Conservation (phyloP, 345 rosid species). For the Reutealis trisperma region DNA sequence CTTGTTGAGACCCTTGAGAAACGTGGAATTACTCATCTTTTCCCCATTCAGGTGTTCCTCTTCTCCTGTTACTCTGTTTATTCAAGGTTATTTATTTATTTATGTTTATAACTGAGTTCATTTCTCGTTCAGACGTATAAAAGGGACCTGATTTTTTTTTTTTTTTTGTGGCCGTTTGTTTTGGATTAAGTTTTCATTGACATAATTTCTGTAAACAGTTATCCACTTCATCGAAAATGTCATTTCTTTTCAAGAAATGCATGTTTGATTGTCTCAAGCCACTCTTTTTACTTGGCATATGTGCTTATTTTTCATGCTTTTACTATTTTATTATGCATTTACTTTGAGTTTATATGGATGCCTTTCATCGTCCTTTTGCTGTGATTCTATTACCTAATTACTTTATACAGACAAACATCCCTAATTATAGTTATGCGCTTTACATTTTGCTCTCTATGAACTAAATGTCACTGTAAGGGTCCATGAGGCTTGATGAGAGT, state of each 20-base stretch:
- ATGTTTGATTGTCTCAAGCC: not conserved
- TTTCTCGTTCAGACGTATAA: not conserved
- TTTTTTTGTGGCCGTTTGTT: not conserved
- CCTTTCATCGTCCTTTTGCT: not conserved
- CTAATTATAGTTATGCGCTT: not conserved
- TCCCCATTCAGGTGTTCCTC: constrained; percentile 79
- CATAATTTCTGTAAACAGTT: not conserved
- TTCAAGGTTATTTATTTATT: not conserved
- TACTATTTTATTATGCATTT: not conserved
- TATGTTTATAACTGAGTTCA: not conserved
- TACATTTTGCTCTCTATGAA: not conserved
- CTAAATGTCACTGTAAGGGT: not conserved
- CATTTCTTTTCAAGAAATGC: not conserved
- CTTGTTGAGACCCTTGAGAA: constrained; percentile 70
- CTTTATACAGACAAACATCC: not conserved
- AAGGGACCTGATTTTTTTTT: not conserved
- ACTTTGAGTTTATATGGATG: not conserved
- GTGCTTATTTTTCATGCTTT: not conserved
- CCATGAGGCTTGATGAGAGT: not conserved
- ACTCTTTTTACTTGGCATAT: not conserved
- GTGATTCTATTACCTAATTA: not conserved
- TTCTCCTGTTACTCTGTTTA: not conserved
- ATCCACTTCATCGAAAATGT: not conserved
- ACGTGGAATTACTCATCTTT: constrained; percentile 89
- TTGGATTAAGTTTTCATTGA: not conserved